Base-by-base conservation (phyloP, 306 rosid genomes). In the Cucurbita moschata region DNA sequence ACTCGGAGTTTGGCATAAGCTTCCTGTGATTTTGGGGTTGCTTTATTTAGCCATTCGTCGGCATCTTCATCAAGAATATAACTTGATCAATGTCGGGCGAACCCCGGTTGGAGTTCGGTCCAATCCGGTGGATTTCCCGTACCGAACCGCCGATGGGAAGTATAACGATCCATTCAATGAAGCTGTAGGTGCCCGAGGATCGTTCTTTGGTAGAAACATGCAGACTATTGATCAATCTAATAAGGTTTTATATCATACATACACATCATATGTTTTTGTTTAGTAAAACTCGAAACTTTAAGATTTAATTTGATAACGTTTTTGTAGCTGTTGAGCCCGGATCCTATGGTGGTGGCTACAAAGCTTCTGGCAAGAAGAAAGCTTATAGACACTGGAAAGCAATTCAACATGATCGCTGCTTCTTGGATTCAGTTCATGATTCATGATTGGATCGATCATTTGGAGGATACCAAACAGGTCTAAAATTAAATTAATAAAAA, bases 391-490 rank as follows among this genome's bases (percentile, higher is more conserved):
- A 44, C 78, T 3, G 94, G 88, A 75, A 84, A 88, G 46, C 96
- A 90, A 61, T 86, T 90, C 85, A 88, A 86, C 82, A 79, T 90
- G 86, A 86, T 90, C 54, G 94, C 92, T 30, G 77, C 86, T 61
- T 86, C 89, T 35, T 88, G 96, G 96, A 73, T 88, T 53, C 96
- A 90, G 42, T 85, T 90, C 77, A 88, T 90, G 96, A 80, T 90
- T 76, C 96, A 90, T 80, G 96, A 88, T 73, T 90, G 96, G 96
- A 75, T 85, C 10, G 90, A 90, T 66, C 95, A 88, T 80, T 79
- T 90, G 52, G 96, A 86, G 78, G 96, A 88, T 77, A 90, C 89
- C n/a, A 58, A 85, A 62, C 90, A 88, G 86, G 96, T 74, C 49
- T 7, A 30, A 2, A 30, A 30, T 3, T 30, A 30, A 30, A 30